phyloP scores from a whole-genome alignment of 345 rosid genomes.

The Cardamine occulta region DNA sequence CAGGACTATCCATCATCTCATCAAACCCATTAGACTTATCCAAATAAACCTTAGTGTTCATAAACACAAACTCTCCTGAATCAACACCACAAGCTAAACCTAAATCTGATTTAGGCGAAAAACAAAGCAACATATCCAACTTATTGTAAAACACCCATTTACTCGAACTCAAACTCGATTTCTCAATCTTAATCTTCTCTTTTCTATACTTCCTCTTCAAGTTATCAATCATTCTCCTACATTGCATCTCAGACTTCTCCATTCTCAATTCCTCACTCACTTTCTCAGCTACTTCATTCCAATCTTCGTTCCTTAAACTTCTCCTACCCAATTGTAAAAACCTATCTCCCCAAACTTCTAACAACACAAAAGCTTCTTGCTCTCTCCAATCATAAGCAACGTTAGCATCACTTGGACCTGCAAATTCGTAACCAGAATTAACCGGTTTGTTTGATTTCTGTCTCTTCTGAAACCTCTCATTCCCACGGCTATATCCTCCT shows the following conservation, averaged over 20 bases:
- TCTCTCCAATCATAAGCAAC: conserved; percentile 86
- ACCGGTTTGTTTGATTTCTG: conserved; percentile 72
- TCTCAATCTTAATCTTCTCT: conserved; percentile 67
- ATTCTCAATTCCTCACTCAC: conserved; percentile 75
- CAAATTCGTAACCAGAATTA: conserved; percentile 77
- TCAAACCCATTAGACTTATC: conserved; percentile 78
- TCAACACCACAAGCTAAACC: conserved; percentile 93
- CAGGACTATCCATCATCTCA: conserved; percentile 94
- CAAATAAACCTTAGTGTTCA: conserved; percentile 65
- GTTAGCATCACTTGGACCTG: conserved; percentile 66
- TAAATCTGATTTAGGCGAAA: conserved; percentile 63
- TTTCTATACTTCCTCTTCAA: conserved; percentile 95
- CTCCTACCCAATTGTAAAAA: conserved; percentile 84
- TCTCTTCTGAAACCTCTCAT: conserved; percentile 68
- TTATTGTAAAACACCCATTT: conserved; percentile 89
- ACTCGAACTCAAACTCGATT: conserved; percentile 50
- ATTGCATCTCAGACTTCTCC: conserved; percentile 82
- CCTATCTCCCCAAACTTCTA: conserved; percentile 93
- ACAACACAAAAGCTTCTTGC: conserved; percentile 77
- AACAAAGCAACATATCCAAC: conserved; percentile 75
- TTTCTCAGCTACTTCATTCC: conserved; percentile 96
- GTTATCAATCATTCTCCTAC: conserved; percentile 82
- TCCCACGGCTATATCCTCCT: conserved; percentile 48
- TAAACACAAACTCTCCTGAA: conserved; percentile 82
- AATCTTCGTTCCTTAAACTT: conserved; percentile 90